Evolutionary conservation across 129 eudicot species (phyloP), one percentile per base, ranked within the genome.

Genomic region (Erigeron canadensis): DNA sequence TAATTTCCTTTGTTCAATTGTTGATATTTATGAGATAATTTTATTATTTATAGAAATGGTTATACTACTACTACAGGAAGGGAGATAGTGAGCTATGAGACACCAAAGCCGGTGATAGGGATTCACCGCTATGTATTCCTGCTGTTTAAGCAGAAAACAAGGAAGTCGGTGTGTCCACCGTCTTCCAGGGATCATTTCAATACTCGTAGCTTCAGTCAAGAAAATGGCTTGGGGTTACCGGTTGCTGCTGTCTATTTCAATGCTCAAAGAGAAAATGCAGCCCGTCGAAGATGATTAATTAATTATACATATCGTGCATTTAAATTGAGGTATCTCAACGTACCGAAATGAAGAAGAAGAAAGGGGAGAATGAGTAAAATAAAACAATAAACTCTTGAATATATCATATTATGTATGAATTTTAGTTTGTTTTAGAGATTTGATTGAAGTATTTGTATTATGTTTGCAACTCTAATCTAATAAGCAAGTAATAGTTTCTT

Each of bases 251-350:
- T 88, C 6, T 91, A 88, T 85, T 91, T 86, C 89, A 91, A 91
- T 82, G 97, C 97, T 10, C 96, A 91, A 64, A 79, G 97, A 81
- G 97, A 88, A 75, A 91, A 89, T 79, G 97, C 97, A 5, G 89
- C 94, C 8, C 88, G 97, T 73, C 75, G 91, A 84, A 82, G 97
- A 86, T 91, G 69, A 78, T 19, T 0, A 37, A 4, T n/a, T 15
- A 23, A 48, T 63, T 47, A 73, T 62, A 23, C 64, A 53, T 51
- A 77, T 77, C n/a, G n/a, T n/a, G n/a, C n/a, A 70, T 40, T 7
- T 43, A 54, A 16, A 37, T 65, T 42, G 65, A 64, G 55, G 15
- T 21, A 21, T 64, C 34, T 64, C 42, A 74, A 74, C 23, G 71
- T 23, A 63, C 19, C 19, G 22, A 40, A 66, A 54, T 43, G 28